These are phyloP conservation scores for Salmacisia buchloeana DNA, from an alignment of 1,284 basidiomycete genomes.

Conservation along the genomic window DNA sequence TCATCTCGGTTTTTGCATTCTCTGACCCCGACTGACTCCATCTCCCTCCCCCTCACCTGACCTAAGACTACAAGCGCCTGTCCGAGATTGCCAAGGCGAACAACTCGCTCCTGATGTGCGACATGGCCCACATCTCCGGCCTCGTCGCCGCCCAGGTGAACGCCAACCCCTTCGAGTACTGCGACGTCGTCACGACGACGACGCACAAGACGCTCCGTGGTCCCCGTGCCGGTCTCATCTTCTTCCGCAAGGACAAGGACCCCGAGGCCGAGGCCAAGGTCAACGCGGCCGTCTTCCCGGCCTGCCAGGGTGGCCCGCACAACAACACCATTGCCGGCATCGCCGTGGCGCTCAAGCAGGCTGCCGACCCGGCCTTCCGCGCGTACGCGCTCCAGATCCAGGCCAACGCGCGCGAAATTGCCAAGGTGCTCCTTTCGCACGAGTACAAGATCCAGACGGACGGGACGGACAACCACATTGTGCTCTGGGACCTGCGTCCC, in stretches of 20 bases:
- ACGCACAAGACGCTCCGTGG: conserved; percentile 99
- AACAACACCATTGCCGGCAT: conserved; percentile 98
- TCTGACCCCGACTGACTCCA: no score
- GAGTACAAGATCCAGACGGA: conserved; percentile 86
- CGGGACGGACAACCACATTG: conserved; percentile 95
- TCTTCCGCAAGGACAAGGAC: conserved; percentile 92
- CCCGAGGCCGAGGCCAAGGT: conserved; percentile 85
- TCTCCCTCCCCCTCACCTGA: no score
- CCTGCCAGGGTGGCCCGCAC: conserved; percentile 98
- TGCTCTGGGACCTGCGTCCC: conserved; percentile 95
- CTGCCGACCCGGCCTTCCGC: conserved; percentile 81
- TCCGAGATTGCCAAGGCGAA: conserved; percentile 78
- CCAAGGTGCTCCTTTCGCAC: conserved; percentile 41
- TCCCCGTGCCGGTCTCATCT: conserved; percentile 94
- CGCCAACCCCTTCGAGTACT: conserved; percentile 89
- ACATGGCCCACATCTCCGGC: conserved; percentile 97
- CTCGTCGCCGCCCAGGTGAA: conserved; percentile 89
- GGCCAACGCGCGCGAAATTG: conserved; percentile 52
- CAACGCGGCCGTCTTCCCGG: conserved; percentile 98
- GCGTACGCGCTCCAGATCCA: conserved; percentile 92
- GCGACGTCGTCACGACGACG: conserved; percentile 65
- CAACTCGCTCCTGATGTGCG: conserved; percentile 70
- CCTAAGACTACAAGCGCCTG: conserved; percentile 61
- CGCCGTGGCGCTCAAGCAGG: conserved; percentile 92
- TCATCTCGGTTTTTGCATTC: no score